Base-by-base conservation (phyloP, 768 basidiomycete species). In the Sporobolomyces roseus region DNA sequence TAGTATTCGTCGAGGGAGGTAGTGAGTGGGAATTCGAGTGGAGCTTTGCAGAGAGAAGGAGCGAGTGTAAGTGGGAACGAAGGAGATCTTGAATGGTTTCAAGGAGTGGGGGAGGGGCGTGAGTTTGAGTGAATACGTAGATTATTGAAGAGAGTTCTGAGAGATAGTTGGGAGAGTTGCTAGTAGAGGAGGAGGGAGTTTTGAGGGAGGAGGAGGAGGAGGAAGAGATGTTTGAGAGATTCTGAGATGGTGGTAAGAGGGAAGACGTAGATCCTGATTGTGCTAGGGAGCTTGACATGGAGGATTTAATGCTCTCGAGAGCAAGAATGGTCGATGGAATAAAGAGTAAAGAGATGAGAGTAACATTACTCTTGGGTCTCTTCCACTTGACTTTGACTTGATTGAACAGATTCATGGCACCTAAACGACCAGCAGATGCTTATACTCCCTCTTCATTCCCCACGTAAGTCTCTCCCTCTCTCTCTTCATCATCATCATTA, bases 81-180 rank as follows among this genome's bases (percentile, higher is more conserved):
- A 94, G 89, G 58, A 94, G 91, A 76, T 98, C 93, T 78, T 97
- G 93, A n/a, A 98, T 90, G 36, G 19, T 83, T 82, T 62, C 87
- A 85, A 91, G 65, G 94, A 91, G 17, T 7, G 45, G 45, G 12
- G 12, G 13, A 13, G 45, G 45, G 23, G 45, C 6, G 77, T 92
- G 89, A 4, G 94, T 89, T 80, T 93, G 92, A 13, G 92, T 92
- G 78, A 96, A 94, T 50, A 96, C 93, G 76, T 94, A 96, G n/a
- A 36, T 33, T 33, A 35, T 59, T 51, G 30, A 25, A 0, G 23
- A 10, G 25, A 71, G 66, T 41, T 71, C 70, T 9, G 36, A 12
- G 2, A 36, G n/a, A 60, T 72, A 65, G 4, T 19, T 29, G 27
- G 21, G 33, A 27, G 65, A 58, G 27, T 23, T 46, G 7, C 13